Evolutionary conservation across 495 filamentous ascomycete species (phyloP).

Genomic region (Collariella sp.): DNA sequence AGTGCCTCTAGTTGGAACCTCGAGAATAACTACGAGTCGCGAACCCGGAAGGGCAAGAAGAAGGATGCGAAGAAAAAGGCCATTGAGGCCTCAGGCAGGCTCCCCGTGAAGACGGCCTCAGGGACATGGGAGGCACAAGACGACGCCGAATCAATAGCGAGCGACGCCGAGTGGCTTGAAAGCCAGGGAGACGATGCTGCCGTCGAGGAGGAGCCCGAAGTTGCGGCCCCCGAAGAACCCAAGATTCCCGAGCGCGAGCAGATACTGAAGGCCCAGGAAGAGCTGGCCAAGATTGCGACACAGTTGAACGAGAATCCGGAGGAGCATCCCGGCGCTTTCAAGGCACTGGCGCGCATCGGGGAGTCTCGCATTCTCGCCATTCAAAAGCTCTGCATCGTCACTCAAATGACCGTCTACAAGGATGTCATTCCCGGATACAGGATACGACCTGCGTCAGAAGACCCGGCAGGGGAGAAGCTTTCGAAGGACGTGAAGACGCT

Average conservation of each 20-base stretch:
- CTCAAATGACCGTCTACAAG: conserved; percentile 86
- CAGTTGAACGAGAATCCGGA: conserved; percentile 88
- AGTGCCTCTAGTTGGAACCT: conserved; percentile 63
- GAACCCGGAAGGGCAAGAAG: conserved; percentile 61
- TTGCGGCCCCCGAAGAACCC: conserved; percentile 43
- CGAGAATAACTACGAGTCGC: conserved; percentile 83
- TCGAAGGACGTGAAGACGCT: conserved; percentile 85
- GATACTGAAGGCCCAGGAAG: conserved; percentile 81
- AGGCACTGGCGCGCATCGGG: conserved; percentile 65
- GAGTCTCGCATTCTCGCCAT: conserved; percentile 61
- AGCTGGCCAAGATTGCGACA: conserved; percentile 72
- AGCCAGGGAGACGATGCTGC: conserved; percentile 35
- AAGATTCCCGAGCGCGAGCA: conserved; percentile 65
- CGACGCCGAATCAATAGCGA: conserved; percentile 41
- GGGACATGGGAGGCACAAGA: conserved; percentile 52
- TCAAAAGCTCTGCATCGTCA: conserved; percentile 72
- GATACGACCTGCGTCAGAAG: conserved; percentile 72
- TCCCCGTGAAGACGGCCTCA: conserved; percentile 78
- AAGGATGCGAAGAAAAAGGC: conserved; percentile 55
- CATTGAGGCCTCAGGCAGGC: conserved; percentile 29
- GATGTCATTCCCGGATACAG: conserved; percentile 94
- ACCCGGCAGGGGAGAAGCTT: conserved; percentile 63
- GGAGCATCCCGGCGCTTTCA: conserved; percentile 72
- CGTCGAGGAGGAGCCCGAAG: conserved; percentile 29
- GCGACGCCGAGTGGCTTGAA: conserved; percentile 49